Percentiles rank a stretch among this genome's conserved stretches.
These are phyloP conservation scores for Xylaria sp. DNA, from an alignment of 2,329 filamentous ascomycete genomes.

Conservation along the genomic window DNA sequence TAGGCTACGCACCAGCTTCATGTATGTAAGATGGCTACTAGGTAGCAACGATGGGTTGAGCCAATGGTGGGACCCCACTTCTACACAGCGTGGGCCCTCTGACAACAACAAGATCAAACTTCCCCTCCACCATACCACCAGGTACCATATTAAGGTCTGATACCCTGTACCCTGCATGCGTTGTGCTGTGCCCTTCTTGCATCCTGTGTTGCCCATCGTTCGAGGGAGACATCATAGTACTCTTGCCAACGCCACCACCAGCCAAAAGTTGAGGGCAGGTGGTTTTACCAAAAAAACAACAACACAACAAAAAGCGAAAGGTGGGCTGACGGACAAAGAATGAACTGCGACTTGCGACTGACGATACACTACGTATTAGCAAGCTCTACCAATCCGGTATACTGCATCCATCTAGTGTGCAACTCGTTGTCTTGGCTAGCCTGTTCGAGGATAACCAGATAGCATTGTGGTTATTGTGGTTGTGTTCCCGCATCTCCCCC, in stretches of 20 bases:
- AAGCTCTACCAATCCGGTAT: conserved; percentile 4
- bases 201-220: conserved; percentile 2
- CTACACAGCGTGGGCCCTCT: not conserved
- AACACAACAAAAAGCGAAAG: not conserved
- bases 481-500: conserved; percentile 5
- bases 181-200: conserved; percentile 13
- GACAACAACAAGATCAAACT: not conserved
- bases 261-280: not conserved
- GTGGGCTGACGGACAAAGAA: not conserved
- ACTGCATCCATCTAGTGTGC: conserved; percentile 1
- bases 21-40: not conserved
- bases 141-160: not conserved
- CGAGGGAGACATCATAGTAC: not conserved
- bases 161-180: not conserved
- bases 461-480: not conserved
- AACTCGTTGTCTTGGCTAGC: conserved; percentile 8
- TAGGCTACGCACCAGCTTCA: not conserved
- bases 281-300: not conserved
- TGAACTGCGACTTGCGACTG: not conserved
- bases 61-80: not conserved
- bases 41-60: not conserved
- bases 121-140: not conserved
- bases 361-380: not conserved
- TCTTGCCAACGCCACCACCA: not conserved
- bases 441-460: not conserved